Percentiles rank a stretch among this genome's conserved stretches.
These are phyloP conservation scores for Termitomyces sp. DNA, from an alignment of 768 basidiomycete genomes.

Conservation along the genomic window DNA sequence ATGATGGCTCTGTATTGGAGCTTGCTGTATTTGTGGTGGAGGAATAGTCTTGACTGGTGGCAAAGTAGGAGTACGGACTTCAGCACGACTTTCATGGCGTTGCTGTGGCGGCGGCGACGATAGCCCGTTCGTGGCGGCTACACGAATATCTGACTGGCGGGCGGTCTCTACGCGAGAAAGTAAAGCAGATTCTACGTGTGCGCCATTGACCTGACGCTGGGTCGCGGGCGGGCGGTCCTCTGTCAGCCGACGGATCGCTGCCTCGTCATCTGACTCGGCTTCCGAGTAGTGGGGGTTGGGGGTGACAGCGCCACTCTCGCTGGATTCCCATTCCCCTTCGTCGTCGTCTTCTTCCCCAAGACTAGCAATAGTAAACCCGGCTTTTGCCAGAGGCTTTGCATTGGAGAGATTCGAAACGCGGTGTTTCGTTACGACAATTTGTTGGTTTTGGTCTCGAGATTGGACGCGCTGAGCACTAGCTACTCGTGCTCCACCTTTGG, in stretches of 20 bases:
- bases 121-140: constrained; percentile 2
- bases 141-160: constrained; percentile 27
- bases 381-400: constrained; percentile 31
- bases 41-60: constrained; percentile 11
- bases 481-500: constrained; percentile 22
- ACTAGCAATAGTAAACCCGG: constrained; percentile 55
- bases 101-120: neutral
- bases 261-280: constrained; percentile 28
- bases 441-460: constrained; percentile 27
- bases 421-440: constrained; percentile 18
- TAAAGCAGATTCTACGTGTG: constrained; percentile 10
- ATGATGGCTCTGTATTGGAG: constrained; percentile 3
- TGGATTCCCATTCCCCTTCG: constrained; percentile 68
- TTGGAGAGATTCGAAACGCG: constrained; percentile 16
- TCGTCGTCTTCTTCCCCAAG: constrained; percentile 45
- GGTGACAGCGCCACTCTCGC: constrained; percentile 70
- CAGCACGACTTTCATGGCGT: constrained; percentile 5
- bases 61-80: constrained; percentile 11
- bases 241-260: constrained; percentile 15
- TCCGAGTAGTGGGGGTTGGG: constrained; percentile 47
- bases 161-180: constrained; percentile 31
- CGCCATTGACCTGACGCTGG: constrained; percentile 4
- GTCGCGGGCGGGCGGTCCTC: neutral
- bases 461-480: constrained; percentile 30
- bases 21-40: constrained; percentile 4